Base-by-base conservation (phyloP, 768 basidiomycete species). In the Boletus subcaerulescens region DNA sequence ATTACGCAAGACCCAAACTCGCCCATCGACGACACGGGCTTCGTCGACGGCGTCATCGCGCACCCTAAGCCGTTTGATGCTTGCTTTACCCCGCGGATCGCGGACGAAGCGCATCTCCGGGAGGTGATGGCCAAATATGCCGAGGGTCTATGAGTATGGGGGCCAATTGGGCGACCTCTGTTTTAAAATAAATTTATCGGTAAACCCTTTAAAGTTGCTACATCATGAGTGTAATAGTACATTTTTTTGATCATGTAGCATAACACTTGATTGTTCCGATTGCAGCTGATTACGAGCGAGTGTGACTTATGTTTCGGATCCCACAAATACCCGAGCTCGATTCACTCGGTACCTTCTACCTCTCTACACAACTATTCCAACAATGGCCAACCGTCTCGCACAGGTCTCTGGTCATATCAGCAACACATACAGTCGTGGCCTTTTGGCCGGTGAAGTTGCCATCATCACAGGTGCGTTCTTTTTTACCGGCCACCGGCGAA, bases 391-490 rank as follows among this genome's bases (percentile, higher is more conserved):
- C 63, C 81, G 85, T 65, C 80, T 91, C 41, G 69, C 81, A 44
- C 89, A 90, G 72, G 79, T 91, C 45, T 80, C 88, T 29, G 82
- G 81, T 50, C 89, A 91, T 64, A 71, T 91, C 26, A 78, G 80
- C 36, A 85, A 81, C 63, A 55, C 71, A 20, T 57, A 74, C 52
- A 60, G 68, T 20, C 74, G 77, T 8, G 89, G 90, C 4, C 74
- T 93, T 42, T 76, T 91, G 45, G 78, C 76, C 1, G 88, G 85
- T 7, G 87, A 93, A 63, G 90, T 92, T 9, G 90, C 88, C 15
- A 91, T 93, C 67, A 85, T 93, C 63, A 93, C 91, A 47, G 91
- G 89, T 86, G 64, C 62, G 81, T 71, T n/a, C n/a, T n/a, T 35
- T 31, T 24, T 32, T 32, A 15, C 14, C 26, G 8, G 17, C 15